Evolutionary conservation across 257 asterid species (phyloP), one percentile per base, ranked within the genome.

Genomic region (Solanum chiquidenum): DNA sequence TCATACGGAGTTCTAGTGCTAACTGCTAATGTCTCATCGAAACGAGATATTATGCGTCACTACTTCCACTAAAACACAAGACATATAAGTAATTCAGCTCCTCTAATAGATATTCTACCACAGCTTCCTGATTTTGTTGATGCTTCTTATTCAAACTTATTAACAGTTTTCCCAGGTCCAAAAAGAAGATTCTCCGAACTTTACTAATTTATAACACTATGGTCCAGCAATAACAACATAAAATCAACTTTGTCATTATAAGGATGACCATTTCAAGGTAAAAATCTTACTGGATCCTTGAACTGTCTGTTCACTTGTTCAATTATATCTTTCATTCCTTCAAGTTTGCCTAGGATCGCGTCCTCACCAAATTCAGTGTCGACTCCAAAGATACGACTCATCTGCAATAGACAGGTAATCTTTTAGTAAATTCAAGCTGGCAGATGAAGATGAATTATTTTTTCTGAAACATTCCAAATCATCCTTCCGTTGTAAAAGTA

Each of bases 311-410:
- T 96, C 84, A 96, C 99, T 93, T 96, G 92, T 86, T 95, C 95
- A 92, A 96, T 93, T 91, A 96, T 92, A 82, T 96, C 98, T 93
- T 94, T 96, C 98, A 96, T 93, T 90, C 99, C 98, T 90, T 96
- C 99, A 73, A 96, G 97, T 95, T 90, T 96, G 37, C 98, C 98
- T 66, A 96, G 89, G 88, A 96, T 91, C 49, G 98, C 96, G 12
- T 95, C 99, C 90, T 94, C 98, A 77, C 92, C 95, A 88, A 94
- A 94, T 89, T 96, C 98, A 79, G 92, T 98, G 40, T 86, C 98
- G 11, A 87, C 89, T 16, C 99, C 99, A 86, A 96, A 90, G 84
- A 96, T 89, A 80, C 95, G 92, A 89, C 95, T 93, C 98, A 96
- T 93, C 99, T 96, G 98, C 88, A 87, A 90, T 42, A 79, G 83